Conservation (phyloP, 2,329 filamentous ascomycete genomes). For the Atkinsonella hypoxylon region DNA sequence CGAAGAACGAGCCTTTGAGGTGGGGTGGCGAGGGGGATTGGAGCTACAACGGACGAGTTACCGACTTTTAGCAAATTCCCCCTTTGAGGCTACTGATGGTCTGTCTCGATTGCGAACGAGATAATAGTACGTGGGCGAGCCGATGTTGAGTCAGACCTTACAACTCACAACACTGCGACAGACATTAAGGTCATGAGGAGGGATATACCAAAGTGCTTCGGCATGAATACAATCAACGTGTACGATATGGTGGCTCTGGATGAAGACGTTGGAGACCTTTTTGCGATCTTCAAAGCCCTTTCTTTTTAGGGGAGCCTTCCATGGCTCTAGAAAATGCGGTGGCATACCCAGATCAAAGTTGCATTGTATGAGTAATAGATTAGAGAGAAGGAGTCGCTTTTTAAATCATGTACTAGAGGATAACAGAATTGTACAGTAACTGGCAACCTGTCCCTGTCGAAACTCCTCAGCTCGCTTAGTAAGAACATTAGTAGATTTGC, state of each 20-base stretch:
- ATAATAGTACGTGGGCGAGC: too few species aligned
- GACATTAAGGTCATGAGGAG: too few species aligned
- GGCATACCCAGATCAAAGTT: neutral
- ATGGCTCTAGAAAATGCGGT: neutral
- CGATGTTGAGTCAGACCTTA: too few species aligned
- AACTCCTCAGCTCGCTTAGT: neutral
- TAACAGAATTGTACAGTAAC: neutral
- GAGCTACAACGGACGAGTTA: conserved; percentile 92
- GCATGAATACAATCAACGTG: too few species aligned
- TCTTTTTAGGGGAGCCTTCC: too few species aligned
- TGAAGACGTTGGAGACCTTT: too few species aligned
- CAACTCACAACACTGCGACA: too few species aligned
- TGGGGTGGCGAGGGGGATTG: conserved; percentile 72
- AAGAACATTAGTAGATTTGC: neutral
- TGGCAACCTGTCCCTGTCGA: neutral
- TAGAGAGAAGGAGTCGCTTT: neutral
- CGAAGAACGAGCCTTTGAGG: conserved; percentile 89
- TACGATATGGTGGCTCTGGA: too few species aligned
- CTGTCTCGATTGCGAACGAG: too few species aligned
- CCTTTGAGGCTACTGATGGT: neutral
- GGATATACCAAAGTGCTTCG: too few species aligned
- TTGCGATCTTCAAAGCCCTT: too few species aligned
- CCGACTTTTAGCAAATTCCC: conserved; percentile 56
- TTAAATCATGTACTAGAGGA: neutral
- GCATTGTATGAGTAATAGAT: neutral